phyloP scores from a whole-genome alignment of 2,329 filamentous ascomycete genomes.

The Calycina herbarum region DNA sequence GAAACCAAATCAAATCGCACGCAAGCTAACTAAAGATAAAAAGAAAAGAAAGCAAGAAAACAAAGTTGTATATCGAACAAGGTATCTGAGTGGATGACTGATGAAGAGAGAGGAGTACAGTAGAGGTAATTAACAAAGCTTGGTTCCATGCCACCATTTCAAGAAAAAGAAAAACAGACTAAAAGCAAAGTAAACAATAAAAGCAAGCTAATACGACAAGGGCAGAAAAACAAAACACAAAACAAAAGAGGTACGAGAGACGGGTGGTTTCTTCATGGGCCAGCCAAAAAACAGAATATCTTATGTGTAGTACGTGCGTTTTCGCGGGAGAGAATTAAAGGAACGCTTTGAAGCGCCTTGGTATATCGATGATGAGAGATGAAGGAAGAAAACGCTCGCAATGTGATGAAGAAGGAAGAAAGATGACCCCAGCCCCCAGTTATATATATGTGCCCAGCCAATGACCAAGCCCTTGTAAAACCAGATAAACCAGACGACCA shows the following conservation, averaged over 20 bases:
- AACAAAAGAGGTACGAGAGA: slow-evolving; percentile 28
- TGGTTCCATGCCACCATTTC: neutral
- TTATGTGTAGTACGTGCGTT: slow-evolving; percentile 23
- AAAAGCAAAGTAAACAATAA: neutral
- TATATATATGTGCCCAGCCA: slow-evolving; percentile 4
- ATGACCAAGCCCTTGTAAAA: slow-evolving; percentile 2
- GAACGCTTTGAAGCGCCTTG: slow-evolving; percentile 28
- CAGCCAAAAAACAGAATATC: slow-evolving; percentile 32
- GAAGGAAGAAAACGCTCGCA: slow-evolving; percentile 34
- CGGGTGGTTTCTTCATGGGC: slow-evolving; percentile 40
- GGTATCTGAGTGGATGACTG: slow-evolving; percentile 49
- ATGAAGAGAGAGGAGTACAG: slow-evolving; percentile 32
- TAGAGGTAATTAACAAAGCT: slow-evolving; percentile 32
- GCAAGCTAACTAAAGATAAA: slow-evolving; percentile 14
- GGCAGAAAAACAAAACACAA: slow-evolving; percentile 12
- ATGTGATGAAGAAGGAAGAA: slow-evolving; percentile 21
- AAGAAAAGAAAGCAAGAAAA: slow-evolving; percentile 26
- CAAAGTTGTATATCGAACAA: slow-evolving; percentile 56
- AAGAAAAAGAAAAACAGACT: neutral
- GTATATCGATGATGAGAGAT: slow-evolving; percentile 16
- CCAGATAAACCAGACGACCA: slow-evolving; percentile 20
- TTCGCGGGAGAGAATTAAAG: slow-evolving; percentile 28
- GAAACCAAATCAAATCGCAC: slow-evolving; percentile 1
- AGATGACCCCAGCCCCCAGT: slow-evolving; percentile 1
- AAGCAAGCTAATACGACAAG: neutral